Evolutionary conservation across 306 rosid genomes (phyloP).

Genomic region (Prunus persica): DNA sequence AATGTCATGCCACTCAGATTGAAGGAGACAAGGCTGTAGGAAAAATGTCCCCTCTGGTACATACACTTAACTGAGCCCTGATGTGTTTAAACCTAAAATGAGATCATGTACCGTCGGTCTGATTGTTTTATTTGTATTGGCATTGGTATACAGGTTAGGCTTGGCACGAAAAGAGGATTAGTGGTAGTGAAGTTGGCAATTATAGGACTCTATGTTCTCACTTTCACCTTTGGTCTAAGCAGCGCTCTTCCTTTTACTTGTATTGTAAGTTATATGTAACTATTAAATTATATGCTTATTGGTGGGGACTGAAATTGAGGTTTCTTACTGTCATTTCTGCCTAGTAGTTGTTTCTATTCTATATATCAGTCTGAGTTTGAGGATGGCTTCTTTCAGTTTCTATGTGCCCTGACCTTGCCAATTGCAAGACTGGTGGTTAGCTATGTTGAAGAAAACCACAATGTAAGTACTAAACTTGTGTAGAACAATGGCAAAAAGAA

Average conservation of each 20-base stretch:
- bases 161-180: conserved; percentile 66
- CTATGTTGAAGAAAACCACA: conserved; percentile 71
- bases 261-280: conserved; percentile 41
- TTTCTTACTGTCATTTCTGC: not conserved
- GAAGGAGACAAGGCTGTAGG: conserved; percentile 77
- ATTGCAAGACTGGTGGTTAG: conserved; percentile 64
- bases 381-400: conserved; percentile 40
- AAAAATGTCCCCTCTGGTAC: conserved; percentile 89
- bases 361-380: not conserved
- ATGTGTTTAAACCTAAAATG: not conserved
- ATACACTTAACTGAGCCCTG: conserved; percentile 8
- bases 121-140: not conserved
- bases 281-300: not conserved
- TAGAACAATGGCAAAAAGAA: not conserved
- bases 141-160: conserved; percentile 58
- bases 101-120: not conserved
- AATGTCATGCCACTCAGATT: conserved; percentile 41
- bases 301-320: not conserved
- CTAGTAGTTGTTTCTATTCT: not conserved
- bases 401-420: conserved; percentile 71
- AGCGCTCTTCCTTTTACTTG: conserved; percentile 62
- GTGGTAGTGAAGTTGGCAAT: conserved; percentile 53
- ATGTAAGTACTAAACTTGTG: conserved; percentile 39
- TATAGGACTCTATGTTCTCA: conserved; percentile 47
- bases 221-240: conserved; percentile 55